Evolutionary conservation across 1,284 basidiomycete species (phyloP).

Genomic region (Ceratobasidium sp.): DNA sequence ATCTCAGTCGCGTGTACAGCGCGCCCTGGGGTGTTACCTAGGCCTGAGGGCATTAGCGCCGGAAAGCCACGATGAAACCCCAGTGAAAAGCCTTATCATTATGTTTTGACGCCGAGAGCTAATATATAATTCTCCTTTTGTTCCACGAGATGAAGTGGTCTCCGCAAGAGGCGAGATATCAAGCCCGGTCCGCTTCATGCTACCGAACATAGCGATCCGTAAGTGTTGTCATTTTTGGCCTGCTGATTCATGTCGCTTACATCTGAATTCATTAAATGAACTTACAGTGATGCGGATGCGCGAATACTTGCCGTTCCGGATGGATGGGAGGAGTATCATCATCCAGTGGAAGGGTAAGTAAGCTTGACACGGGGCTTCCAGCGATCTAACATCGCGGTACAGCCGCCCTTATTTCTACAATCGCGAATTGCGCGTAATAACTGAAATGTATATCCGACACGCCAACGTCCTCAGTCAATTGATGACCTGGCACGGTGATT

Average conservation of each 20-base stretch:
- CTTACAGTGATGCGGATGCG: conserved; percentile 15
- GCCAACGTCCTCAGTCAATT: background rate
- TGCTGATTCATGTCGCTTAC: too few species aligned
- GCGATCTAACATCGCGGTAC: too few species aligned
- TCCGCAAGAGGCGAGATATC: conserved; percentile 3
- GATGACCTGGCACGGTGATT: conserved; percentile 18
- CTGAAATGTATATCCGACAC: conserved; percentile 33
- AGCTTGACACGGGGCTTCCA: background rate
- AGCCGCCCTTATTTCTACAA: conserved; percentile 38
- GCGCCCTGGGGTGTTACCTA: too few species aligned
- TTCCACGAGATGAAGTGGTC: too few species aligned
- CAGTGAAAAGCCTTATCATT: too few species aligned
- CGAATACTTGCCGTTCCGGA: background rate
- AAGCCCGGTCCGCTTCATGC: background rate
- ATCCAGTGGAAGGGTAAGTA: conserved; percentile 41
- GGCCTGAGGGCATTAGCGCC: too few species aligned
- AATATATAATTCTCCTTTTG: too few species aligned
- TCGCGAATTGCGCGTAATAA: conserved; percentile 4
- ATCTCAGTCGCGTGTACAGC: too few species aligned
- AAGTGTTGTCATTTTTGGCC: too few species aligned
- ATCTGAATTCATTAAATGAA: too few species aligned
- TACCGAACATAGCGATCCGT: background rate
- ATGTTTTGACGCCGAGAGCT: too few species aligned
- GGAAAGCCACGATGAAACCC: too few species aligned
- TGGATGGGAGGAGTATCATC: conserved; percentile 35